Evolutionary conservation across 345 rosid species (phyloP).

Genomic region (Syzygium oleosum): DNA sequence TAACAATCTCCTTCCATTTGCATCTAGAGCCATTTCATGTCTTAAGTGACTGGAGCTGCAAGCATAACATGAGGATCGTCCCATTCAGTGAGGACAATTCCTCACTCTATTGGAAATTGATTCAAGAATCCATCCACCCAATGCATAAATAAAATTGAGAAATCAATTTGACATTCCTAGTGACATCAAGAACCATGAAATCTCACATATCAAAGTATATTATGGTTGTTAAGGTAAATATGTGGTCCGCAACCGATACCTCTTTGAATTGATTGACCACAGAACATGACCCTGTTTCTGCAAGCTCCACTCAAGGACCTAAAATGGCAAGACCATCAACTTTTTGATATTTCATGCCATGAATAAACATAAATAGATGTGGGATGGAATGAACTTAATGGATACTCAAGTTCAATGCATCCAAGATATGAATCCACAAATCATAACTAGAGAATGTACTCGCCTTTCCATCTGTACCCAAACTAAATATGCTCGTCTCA

Average conservation of each 20-base stretch:
- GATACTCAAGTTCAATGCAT: background rate
- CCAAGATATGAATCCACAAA: background rate
- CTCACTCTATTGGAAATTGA: background rate
- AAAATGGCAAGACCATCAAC: slow-evolving; percentile 1
- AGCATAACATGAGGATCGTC: slow-evolving; percentile 6
- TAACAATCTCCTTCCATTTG: slow-evolving; percentile 37
- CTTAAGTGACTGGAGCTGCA: slow-evolving; percentile 23
- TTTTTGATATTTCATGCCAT: background rate
- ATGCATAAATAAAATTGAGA: background rate
- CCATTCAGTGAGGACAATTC: background rate
- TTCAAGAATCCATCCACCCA: background rate
- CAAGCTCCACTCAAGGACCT: slow-evolving; percentile 79
- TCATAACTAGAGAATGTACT: background rate
- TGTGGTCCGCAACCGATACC: slow-evolving; percentile 16
- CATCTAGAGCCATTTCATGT: slow-evolving; percentile 65
- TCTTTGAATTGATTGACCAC: slow-evolving; percentile 55
- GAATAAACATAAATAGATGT: background rate
- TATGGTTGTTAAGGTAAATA: background rate
- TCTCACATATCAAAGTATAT: background rate
- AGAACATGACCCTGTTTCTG: slow-evolving; percentile 67
- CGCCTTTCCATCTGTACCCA: slow-evolving; percentile 70
- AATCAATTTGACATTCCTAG: background rate
- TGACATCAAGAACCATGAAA: background rate
- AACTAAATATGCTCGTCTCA: slow-evolving; percentile 65
- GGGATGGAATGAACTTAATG: background rate